These are phyloP conservation scores for Sarocladium oryzae DNA, from an alignment of 2,329 filamentous ascomycete genomes.

Conservation along the genomic window DNA sequence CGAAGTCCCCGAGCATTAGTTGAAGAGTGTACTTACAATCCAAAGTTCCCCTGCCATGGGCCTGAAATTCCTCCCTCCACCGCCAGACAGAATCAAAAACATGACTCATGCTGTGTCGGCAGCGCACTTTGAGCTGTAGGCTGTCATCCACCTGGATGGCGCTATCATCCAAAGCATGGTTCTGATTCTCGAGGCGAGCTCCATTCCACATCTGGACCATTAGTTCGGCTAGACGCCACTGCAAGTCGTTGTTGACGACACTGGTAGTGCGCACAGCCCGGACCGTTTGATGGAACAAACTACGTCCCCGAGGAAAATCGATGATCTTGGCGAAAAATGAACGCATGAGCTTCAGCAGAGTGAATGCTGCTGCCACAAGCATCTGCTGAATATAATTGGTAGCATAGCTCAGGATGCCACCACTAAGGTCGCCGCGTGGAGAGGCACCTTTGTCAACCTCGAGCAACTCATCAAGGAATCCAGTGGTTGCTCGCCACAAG, in stretches of 20 bases:
- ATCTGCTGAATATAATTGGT: conserved; percentile 79
- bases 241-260: conserved; percentile 70
- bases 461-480: conserved; percentile 61
- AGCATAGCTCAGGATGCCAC: conserved; percentile 56
- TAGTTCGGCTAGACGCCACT: conserved; percentile 74
- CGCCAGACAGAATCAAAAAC: conserved; percentile 82
- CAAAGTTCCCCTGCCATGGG: conserved; percentile 60
- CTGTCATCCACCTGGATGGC: conserved; percentile 58
- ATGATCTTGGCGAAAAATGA: conserved; percentile 70
- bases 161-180: conserved; percentile 39
- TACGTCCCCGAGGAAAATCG: conserved; percentile 60
- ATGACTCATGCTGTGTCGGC: conserved; percentile 77
- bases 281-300: conserved; percentile 66
- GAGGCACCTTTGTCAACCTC: conserved; percentile 44
- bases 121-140: conserved; percentile 74
- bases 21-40: conserved; percentile 51
- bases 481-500: conserved; percentile 64
- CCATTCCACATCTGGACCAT: conserved; percentile 84
- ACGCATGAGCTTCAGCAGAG: conserved; percentile 69
- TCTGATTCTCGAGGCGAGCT: conserved; percentile 44
- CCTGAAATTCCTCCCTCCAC: conserved; percentile 75
- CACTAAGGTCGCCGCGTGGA: conserved; percentile 36
- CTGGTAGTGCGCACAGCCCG: conserved; percentile 65
- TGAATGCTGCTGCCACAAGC: conserved; percentile 74
- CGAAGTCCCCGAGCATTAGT: neutral